Evolutionary conservation across 345 rosid genomes (phyloP).

Genomic region (Eucalyptus cloeziana): DNA sequence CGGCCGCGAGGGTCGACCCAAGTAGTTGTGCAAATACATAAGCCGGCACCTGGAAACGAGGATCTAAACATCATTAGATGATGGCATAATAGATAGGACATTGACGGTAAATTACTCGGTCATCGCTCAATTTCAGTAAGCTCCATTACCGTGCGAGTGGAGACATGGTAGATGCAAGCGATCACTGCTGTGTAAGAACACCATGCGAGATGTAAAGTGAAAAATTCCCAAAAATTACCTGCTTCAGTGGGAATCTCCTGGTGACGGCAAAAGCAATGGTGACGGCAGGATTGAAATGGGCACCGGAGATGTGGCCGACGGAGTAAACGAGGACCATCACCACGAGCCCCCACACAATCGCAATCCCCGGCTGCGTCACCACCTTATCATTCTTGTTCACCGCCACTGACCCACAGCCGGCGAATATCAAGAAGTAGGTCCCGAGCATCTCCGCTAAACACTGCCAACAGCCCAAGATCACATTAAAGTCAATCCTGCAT

Average conservation of each 20-base stretch:
- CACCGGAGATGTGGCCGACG: constrained; percentile 93
- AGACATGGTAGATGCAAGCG: background rate
- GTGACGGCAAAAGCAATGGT: constrained; percentile 84
- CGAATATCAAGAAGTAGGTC: constrained; percentile 83
- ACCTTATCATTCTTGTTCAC: constrained; percentile 53
- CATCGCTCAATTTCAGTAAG: too few relatives aligned
- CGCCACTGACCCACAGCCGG: constrained; percentile 76
- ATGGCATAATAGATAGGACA: background rate
- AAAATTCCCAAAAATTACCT: constrained; percentile 8
- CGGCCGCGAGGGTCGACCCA: constrained; percentile 75
- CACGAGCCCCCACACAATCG: constrained; percentile 82
- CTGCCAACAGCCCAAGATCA: constrained; percentile 9
- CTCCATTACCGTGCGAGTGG: too few relatives aligned
- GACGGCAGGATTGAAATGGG: constrained; percentile 94
- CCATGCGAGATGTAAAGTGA: background rate
- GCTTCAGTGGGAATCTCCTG: constrained; percentile 75
- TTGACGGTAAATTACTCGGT: too few relatives aligned
- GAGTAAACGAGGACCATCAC: constrained; percentile 83
- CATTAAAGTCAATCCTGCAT: background rate
- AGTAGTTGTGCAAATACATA: constrained; percentile 54
- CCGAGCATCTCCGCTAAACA: constrained; percentile 69
- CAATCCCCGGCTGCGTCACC: constrained; percentile 64
- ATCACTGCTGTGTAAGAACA: background rate
- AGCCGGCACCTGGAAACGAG: constrained; percentile 52
- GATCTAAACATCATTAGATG: background rate